Evolutionary conservation across 495 filamentous ascomycete species (phyloP), one percentile per base, ranked within the genome.

Genomic region (Aspergillus wentii): DNA sequence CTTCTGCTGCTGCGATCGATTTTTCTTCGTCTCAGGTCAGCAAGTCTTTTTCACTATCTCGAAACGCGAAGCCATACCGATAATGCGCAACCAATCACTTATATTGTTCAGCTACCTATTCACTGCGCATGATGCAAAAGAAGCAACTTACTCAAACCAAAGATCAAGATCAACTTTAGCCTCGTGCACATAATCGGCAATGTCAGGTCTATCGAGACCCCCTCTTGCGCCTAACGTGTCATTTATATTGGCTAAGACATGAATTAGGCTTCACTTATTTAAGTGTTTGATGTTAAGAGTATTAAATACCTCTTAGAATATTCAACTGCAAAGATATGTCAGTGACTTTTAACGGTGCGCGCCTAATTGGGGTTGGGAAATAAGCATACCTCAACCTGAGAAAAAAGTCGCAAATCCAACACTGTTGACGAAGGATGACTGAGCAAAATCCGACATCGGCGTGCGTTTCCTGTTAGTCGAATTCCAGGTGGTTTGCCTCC

Each of bases 401-500:
- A 67, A 20, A 72, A 62, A 4, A 75, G 32, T 17, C 72, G 62
- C n/a, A 75, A 47, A 51, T 75, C 72, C 19, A 74, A 44, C 3
- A 63, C 38, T 1, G 66, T 72, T 0, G 63, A 59, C 1, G 58
- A 56, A 0, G 63, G 57, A 46, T 74, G 68, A 13, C 53, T 49
- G 7, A 72, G 54, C 26, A 75, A 39, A 30, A 66, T 58, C 19
- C 72, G 52, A 36, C 68, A 68, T 30, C 66, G 49, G 27, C 65
- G 62, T 20, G 66, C 38, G 27, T 62, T 64, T 5, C 63, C 61
- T 8, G 47, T 47, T 26, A 68, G 45, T 8, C 58, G 57, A 31
- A 74, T 64, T 1, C 66, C 63, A 9, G 69, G 64, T 5, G 60
- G 59, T 37, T 75, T 74, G 0, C 72, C 72, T 31, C 64, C 68